Percentiles rank a stretch among this genome's conserved stretches.
phyloP scores from a whole-genome alignment of 2,329 filamentous ascomycete genomes.

The Colletotrichum ledebouriae region DNA sequence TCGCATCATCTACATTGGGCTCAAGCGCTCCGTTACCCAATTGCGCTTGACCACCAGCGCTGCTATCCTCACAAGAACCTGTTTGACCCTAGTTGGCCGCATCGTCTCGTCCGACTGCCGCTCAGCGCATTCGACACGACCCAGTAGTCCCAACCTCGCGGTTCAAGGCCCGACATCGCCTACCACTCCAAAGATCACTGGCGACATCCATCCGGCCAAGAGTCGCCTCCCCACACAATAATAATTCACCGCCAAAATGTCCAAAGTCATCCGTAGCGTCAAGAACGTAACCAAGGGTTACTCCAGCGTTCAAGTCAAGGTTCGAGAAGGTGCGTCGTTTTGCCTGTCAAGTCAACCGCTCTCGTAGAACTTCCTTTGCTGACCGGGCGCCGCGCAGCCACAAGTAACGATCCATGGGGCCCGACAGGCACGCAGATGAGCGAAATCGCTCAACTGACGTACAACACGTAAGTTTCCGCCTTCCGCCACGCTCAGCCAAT shows the following conservation, averaged over 20 bases:
- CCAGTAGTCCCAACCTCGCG: no score
- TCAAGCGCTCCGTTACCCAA: slow-evolving; percentile 30
- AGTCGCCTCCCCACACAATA: slow-evolving; percentile 2
- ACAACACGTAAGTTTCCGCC: slow-evolving; percentile 83
- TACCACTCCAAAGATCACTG: not conserved
- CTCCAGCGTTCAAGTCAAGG: slow-evolving; percentile 95
- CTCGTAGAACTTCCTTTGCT: slow-evolving; percentile 42
- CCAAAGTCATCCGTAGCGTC: slow-evolving; percentile 95
- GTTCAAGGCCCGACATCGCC: slow-evolving; percentile 6
- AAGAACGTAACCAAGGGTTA: slow-evolving; percentile 99
- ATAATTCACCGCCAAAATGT: slow-evolving; percentile 72
- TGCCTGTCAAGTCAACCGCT: not conserved
- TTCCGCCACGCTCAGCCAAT: not conserved
- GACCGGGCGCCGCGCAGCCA: slow-evolving; percentile 72
- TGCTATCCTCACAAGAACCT: not conserved
- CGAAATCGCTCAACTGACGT: slow-evolving; percentile 97
- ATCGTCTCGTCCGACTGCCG: slow-evolving; percentile 5
- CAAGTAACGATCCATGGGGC: slow-evolving; percentile 98
- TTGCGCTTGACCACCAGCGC: slow-evolving; percentile 19
- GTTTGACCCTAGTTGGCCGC: not conserved
- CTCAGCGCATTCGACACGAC: slow-evolving; percentile 9
- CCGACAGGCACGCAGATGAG: slow-evolving; percentile 98
- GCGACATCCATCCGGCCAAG: not conserved
- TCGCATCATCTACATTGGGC: slow-evolving; percentile 25
- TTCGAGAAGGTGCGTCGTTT: slow-evolving; percentile 85